Evolutionary conservation across 345 rosid species (phyloP).

Genomic region (Geranium rotundifolium): DNA sequence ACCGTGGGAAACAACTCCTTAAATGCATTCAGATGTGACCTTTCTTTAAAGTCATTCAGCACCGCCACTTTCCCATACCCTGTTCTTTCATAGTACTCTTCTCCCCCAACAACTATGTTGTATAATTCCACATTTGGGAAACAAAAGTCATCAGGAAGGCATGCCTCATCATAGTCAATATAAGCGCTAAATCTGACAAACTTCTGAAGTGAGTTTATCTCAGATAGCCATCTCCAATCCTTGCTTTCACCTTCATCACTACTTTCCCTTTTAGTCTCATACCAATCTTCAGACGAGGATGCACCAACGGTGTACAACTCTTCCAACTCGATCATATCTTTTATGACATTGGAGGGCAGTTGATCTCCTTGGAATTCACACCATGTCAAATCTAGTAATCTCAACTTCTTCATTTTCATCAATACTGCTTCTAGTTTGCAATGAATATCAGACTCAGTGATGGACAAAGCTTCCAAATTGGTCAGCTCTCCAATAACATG

Average conservation of each 20-base stretch:
- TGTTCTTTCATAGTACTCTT: neutral
- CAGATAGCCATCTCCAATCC: too few relatives aligned
- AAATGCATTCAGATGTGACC: neutral
- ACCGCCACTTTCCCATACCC: neutral
- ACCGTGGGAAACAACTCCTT: neutral
- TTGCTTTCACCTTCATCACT: too few relatives aligned
- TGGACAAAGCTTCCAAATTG: neutral
- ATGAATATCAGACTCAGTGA: neutral
- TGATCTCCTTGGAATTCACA: neutral
- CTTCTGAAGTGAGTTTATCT: neutral
- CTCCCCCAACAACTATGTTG: neutral
- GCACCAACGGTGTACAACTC: too few relatives aligned
- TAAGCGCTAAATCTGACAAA: neutral
- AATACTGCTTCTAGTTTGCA: neutral
- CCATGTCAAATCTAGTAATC: neutral
- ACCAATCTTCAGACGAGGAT: too few relatives aligned
- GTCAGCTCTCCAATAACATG: neutral
- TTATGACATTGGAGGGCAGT: neutral
- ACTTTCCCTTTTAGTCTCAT: too few relatives aligned
- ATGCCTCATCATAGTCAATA: neutral
- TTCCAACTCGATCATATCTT: slow-evolving; percentile 1
- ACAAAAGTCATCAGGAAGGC: neutral
- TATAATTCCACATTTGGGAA: neutral
- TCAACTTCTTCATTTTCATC: neutral
- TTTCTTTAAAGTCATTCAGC: neutral